Conservation (phyloP, 2,329 filamentous ascomycete species). For the Colletotrichum sp. region DNA sequence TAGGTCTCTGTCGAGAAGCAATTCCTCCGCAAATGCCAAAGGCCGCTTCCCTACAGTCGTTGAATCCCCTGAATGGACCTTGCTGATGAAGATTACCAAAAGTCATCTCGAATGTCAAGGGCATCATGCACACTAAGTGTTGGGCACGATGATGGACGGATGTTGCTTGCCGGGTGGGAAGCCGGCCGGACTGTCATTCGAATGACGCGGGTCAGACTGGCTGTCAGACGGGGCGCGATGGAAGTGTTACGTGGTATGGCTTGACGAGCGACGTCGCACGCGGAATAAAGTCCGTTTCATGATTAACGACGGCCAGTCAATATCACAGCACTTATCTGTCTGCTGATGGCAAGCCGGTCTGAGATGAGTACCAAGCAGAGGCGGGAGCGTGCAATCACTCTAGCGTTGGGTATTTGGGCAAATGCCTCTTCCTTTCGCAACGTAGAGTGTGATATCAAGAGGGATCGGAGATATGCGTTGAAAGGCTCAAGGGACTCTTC, state of each 20-base stretch:
- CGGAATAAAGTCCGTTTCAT: background rate
- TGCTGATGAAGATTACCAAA: background rate
- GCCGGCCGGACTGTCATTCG: background rate
- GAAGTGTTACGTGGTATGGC: background rate
- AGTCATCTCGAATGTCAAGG: background rate
- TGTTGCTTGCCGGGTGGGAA: background rate
- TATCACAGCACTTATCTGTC: background rate
- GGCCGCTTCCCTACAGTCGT: background rate
- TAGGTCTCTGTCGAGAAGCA: background rate
- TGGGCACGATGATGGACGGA: background rate
- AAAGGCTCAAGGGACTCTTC: background rate
- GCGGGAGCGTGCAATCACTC: background rate
- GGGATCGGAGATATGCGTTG: background rate
- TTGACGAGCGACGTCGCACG: background rate
- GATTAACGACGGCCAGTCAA: background rate
- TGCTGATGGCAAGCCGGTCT: background rate
- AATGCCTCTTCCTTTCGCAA: background rate
- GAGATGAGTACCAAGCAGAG: background rate
- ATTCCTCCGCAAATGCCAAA: background rate
- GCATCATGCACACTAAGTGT: background rate
- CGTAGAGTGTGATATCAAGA: background rate
- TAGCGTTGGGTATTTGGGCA: background rate
- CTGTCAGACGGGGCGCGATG: background rate
- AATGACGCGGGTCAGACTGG: background rate
- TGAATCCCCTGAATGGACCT: background rate